A percentile compares a stretch with the other conserved stretches of the same genome.
These are phyloP conservation scores for Iris macrosiphon DNA, from an alignment of 106 monocot genomes.

Conservation along the genomic window DNA sequence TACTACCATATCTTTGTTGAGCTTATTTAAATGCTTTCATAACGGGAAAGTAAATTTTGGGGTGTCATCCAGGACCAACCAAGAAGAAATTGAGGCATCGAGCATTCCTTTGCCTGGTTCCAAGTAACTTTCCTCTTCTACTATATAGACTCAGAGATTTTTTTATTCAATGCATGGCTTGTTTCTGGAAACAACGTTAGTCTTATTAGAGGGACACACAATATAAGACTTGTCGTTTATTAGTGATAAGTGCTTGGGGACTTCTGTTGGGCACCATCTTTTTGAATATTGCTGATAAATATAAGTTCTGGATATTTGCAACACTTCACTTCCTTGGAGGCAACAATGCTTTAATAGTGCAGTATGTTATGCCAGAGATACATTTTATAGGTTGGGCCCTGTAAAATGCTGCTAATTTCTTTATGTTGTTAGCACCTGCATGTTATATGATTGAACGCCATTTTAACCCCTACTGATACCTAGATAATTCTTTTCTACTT, in stretches of 20 bases:
- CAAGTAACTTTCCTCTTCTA: conserved; percentile 55
- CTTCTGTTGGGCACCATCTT: conserved; percentile 82
- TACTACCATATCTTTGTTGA: neutral
- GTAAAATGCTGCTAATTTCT: too few species aligned
- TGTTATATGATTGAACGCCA: too few species aligned
- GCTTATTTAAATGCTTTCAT: neutral
- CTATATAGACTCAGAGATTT: conserved; percentile 62
- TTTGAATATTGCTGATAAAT: conserved; percentile 54
- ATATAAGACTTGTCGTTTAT: conserved; percentile 64
- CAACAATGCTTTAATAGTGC: too few species aligned
- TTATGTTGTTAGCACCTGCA: too few species aligned
- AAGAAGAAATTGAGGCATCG: conserved; percentile 58
- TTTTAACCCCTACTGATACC: too few species aligned
- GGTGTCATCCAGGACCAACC: conserved; percentile 43
- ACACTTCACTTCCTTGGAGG: too few species aligned
- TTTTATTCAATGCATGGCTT: conserved; percentile 45
- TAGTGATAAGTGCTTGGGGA: conserved; percentile 44
- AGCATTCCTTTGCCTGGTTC: conserved; percentile 45
- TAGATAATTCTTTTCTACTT: too few species aligned
- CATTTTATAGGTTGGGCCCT: too few species aligned
- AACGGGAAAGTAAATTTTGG: neutral
- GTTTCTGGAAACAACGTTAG: conserved; percentile 88
- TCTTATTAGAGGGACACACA: conserved; percentile 94
- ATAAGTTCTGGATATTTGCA: conserved; percentile 36
- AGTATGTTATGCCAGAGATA: too few species aligned